phyloP scores from a whole-genome alignment of 306 rosid species.

The Malus sylvestris region DNA sequence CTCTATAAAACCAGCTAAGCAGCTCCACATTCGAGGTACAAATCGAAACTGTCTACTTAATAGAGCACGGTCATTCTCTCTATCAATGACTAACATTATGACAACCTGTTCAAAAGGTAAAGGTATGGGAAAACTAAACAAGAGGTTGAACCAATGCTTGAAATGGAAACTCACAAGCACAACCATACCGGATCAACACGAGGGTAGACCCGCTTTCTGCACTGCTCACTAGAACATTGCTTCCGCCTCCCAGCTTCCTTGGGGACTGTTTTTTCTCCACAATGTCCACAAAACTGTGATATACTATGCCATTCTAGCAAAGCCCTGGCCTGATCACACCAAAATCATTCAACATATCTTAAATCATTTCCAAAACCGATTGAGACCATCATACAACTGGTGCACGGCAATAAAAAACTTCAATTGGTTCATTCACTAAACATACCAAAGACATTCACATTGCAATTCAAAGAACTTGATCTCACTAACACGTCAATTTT shows the following conservation, averaged over 20 bases:
- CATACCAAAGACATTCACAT: background rate
- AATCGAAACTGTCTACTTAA: conserved; percentile 52
- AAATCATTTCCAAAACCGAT: background rate
- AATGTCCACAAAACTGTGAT: conserved; percentile 77
- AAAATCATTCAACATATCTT: background rate
- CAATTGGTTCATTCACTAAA: background rate
- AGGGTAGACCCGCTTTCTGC: conserved; percentile 73
- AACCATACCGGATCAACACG: conserved; percentile 80
- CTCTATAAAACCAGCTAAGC: conserved; percentile 90
- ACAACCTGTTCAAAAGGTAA: conserved; percentile 50
- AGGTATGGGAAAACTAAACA: background rate
- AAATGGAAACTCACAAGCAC: conserved; percentile 9
- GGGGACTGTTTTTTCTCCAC: conserved; percentile 68
- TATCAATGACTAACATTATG: conserved; percentile 87
- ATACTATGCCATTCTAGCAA: conserved; percentile 75
- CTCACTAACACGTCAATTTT: background rate
- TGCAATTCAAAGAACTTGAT: background rate
- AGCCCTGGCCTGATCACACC: conserved; percentile 66
- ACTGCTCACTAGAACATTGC: conserved; percentile 68
- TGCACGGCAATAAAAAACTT: background rate
- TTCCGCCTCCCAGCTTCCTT: conserved; percentile 78
- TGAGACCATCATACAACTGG: background rate
- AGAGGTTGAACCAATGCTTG: conserved; percentile 5
- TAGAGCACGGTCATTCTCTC: conserved; percentile 67
- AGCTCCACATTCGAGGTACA: conserved; percentile 67